Evolutionary conservation across 352 stramenopile species (phyloP), one percentile per base, ranked within the genome.

Genomic region (Pythium diclinum): DNA sequence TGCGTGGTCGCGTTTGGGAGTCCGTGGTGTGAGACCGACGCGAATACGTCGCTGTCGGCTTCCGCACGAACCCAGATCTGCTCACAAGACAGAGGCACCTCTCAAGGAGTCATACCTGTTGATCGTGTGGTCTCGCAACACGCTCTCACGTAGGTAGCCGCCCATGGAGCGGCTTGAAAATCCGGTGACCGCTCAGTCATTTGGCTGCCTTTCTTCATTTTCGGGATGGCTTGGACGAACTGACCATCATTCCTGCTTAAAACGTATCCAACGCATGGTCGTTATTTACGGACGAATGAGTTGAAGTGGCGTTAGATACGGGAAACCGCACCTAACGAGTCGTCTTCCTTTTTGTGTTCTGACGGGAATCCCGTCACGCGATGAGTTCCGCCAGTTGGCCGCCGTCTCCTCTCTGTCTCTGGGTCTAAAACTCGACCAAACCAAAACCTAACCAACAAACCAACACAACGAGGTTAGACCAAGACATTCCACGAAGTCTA

Each of bases 1-100:
- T 28, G 40, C 6, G 0, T 60, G 17, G 21, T 19, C 3, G 49
- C 30, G 32, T 55, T 46, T 11, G 60, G 60, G 17, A 60, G 60
- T 47, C 38, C 16, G 4, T 19, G 59, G 6, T 66, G 60, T 58
- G 52, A 59, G 38, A 46, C 38, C n/a, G 58, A 47, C 61, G 32
- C 38, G 21, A 65, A 46, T 17, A 46, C 38, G n/a, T 46, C 38
- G 38, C 38, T 46, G 16, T 13, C 33, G 7, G 33, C 38, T 16
- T 46, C 38, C 6, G 3, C n/a, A 46, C 38, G 38, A 13, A 19
- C 6, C 38, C 38, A 46, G 5, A n/a, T 16, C 38, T 46, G 38
- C 38, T 46, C 16, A 19, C 1, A 46, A 17, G 38, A 46, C 38
- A 13, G 38, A 17, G 38, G 11, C 11, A 46, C 6, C 11, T 46